Evolutionary conservation across 768 basidiomycete species (phyloP), one percentile per base, ranked within the genome.

Genomic region (Tulasnella sp.): DNA sequence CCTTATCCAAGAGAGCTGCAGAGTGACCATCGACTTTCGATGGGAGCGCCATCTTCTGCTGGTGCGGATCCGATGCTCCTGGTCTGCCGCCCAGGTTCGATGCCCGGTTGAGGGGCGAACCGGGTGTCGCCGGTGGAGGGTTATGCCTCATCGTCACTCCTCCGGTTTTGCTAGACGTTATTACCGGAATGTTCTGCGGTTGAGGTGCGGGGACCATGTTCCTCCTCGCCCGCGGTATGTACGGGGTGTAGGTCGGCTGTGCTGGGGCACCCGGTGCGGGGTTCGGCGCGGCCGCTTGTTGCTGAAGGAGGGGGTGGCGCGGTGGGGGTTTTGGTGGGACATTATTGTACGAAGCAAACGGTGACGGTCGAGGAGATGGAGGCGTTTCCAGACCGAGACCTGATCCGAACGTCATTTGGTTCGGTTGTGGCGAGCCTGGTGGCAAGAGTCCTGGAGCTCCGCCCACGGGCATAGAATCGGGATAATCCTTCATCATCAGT

Each of bases 401-500:
- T 81, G 10, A 73, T 75, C 72, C 7, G 71, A 70, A 42, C 79
- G 70, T 0, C 74, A 51, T 35, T 61, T 71, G 70, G 32, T 16
- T 42, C 4, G 71, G 71, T 15, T 72, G 78, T 9, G 78, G 39
- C 2, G 76, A 69, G n/a, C 70, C 61, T 39, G 46, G 77, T 46
- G 70, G 77, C 10, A 74, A 74, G 29, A 51, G 76, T 78, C 39
- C 51, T 35, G 75, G 69, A 46, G 76, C 37, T 16, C 35, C 46
- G 70, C 35, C 29, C 40, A 57, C 48, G 73, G 76, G 51, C 75
- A 80, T 46, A 16, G 72, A 26, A 80, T 98, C 95, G 4, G 95
- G 94, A 82, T 98, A 99, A 84, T 99, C 97, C 74, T 93, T 90
- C 80, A 98, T 96, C 94, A 99, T 96, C 74, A 98, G 88, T 0